phyloP scores from a whole-genome alignment of 1,284 basidiomycete genomes.

The Trichosporon ovoides region DNA sequence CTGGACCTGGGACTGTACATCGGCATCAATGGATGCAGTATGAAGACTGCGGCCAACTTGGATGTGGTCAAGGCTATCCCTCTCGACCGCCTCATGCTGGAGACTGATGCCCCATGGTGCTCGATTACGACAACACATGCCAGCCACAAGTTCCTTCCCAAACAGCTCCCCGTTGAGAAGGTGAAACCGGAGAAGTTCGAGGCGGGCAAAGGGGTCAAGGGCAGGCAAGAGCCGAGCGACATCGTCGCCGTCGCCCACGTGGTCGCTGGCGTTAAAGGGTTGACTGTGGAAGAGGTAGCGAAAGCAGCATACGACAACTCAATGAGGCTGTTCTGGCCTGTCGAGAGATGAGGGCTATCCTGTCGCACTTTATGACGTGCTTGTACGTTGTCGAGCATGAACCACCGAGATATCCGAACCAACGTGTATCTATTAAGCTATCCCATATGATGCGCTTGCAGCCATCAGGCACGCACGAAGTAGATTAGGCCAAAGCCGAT shows the following conservation, averaged over 20 bases:
- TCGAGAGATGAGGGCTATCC: conserved; percentile 13
- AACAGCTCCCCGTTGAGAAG: conserved; percentile 55
- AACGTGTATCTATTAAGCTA: too few relatives aligned
- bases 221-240: conserved; percentile 68
- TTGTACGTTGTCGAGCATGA: neutral
- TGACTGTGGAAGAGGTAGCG: conserved; percentile 59
- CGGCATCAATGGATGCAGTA: conserved; percentile 73
- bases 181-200: conserved; percentile 65
- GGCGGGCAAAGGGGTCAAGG: conserved; percentile 65
- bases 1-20: conserved; percentile 68
- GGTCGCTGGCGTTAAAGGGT: conserved; percentile 57
- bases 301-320: conserved; percentile 65
- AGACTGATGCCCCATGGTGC: conserved; percentile 85
- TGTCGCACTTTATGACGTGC: neutral
- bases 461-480: too few relatives aligned
- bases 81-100: conserved; percentile 65
- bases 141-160: conserved; percentile 58
- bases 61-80: conserved; percentile 59
- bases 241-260: conserved; percentile 74
- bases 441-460: too few relatives aligned
- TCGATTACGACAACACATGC: conserved; percentile 71
- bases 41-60: conserved; percentile 74
- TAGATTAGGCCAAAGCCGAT: too few relatives aligned
- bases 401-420: too few relatives aligned
- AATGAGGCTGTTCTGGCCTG: conserved; percentile 55